Base-by-base conservation (phyloP, 108 stramenopile species). In the Fistulifera solaris region DNA sequence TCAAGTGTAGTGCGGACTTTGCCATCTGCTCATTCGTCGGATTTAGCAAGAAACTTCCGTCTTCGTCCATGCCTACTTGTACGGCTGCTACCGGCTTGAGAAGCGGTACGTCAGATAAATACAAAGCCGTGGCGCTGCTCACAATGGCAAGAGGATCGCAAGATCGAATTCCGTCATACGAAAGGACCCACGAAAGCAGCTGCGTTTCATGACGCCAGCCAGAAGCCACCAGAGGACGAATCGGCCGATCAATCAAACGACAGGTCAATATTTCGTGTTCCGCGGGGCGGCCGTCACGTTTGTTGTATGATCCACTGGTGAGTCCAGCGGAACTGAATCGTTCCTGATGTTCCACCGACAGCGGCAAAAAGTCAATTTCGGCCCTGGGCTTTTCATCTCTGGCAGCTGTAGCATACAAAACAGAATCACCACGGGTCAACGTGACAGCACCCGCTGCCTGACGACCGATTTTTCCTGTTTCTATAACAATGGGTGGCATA, bases 191-290 rank as follows among this genome's bases (percentile, higher is more conserved):
- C 25, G 78, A 67, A 22, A 99, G 60, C 10, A 99, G 48, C 69
- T 99, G 98, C 22, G 95, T 94, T 63, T 98, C 95, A 54, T 89
- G 85, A 26, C 76, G 67, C 93, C 93, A 97, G 12, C 94, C 95
- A 23, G 76, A 72, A 4, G 78, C 77, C 61, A 98, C 82, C 42
- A 94, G 57, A 8, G 97, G 95, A 23, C 97, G 76, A 26, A 98
- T 54, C 1, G 95, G 94, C 19, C 97, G 74, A 72, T 98, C 97
- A 66, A 98, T 96, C 39, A 96, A 57, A 12, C 97, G 82, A 40
- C 81, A 86, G 2, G 85, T 86, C 47, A 98, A 71, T 14, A 95
- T 87, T 65, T 98, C 94, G 46, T 75, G 72, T 52, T 96, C 97
- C 8, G 80, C 71, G 27, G 87, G 91, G 18, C 84, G 67, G 28